phyloP scores from a whole-genome alignment of 2,329 filamentous ascomycete species.

The Beauveria asiatica region DNA sequence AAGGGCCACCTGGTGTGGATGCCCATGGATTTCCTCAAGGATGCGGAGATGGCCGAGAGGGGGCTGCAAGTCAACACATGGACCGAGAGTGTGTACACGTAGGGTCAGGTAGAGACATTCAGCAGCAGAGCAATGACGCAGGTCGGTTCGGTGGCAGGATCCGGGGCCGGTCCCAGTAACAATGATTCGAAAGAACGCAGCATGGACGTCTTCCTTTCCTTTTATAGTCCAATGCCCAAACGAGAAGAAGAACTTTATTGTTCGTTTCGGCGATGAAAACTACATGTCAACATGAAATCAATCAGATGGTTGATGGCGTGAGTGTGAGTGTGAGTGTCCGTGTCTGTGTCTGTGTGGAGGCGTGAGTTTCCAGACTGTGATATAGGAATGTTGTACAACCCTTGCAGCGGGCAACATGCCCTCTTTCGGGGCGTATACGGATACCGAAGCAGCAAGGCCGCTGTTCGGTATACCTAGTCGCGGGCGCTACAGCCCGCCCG shows the following conservation, averaged over 20 bases:
- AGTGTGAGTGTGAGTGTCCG: no score
- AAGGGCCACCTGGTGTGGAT: constrained; percentile 91
- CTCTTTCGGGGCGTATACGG: no score
- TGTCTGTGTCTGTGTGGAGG: background rate
- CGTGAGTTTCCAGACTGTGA: background rate
- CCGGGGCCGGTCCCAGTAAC: no score
- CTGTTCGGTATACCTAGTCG: background rate
- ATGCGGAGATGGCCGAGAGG: constrained; percentile 82
- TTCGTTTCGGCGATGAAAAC: no score
- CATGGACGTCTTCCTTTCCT: no score
- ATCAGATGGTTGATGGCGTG: background rate
- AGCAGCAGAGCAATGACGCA: background rate
- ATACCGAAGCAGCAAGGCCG: no score
- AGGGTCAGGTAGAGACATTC: background rate
- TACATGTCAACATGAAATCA: background rate
- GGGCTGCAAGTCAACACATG: constrained; percentile 78
- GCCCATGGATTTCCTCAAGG: constrained; percentile 77
- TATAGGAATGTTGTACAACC: background rate
- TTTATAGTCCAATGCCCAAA: background rate
- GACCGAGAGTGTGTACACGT: constrained; percentile 83
- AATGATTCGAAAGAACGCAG: background rate
- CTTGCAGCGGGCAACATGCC: no score
- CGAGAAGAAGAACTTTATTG: no score
- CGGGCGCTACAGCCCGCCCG: no score
- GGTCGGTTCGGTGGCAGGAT: background rate